These are phyloP conservation scores for Logfia minima DNA, from an alignment of 129 eudicot species.

Conservation along the genomic window DNA sequence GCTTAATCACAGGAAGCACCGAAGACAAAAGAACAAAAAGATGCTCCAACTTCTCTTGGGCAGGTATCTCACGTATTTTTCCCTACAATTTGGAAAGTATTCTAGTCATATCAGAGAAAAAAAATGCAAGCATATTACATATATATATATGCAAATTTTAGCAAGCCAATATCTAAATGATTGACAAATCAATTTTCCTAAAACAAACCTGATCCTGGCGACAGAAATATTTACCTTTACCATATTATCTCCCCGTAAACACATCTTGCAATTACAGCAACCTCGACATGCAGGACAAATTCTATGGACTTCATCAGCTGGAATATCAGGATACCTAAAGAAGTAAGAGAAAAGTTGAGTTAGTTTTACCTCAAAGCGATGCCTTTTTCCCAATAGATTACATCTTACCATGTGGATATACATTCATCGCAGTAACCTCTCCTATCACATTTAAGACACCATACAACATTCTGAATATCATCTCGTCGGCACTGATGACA, in stretches of 20 bases:
- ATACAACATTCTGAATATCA: constrained; percentile 45
- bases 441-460: constrained; percentile 87
- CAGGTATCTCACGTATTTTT: constrained; percentile 79
- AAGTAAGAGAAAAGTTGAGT: constrained; percentile 16
- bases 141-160: background rate
- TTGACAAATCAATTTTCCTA: background rate
- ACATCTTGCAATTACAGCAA: constrained; percentile 74
- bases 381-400: constrained; percentile 6
- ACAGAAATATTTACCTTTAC: constrained; percentile 62
- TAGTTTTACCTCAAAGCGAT: constrained; percentile 1
- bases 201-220: background rate
- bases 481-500: constrained; percentile 89
- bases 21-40: constrained; percentile 76
- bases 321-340: constrained; percentile 68
- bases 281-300: constrained; percentile 97
- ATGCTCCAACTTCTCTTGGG: constrained; percentile 84
- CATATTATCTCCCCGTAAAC: constrained; percentile 82
- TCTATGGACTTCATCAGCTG: constrained; percentile 67
- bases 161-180: background rate
- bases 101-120: background rate
- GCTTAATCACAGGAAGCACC: constrained; percentile 84
- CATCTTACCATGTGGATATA: constrained; percentile 74
- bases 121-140: background rate
- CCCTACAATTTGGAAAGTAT: constrained; percentile 46
- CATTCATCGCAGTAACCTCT: constrained; percentile 92